Percentiles rank a stretch among this genome's conserved stretches.
phyloP scores from a whole-genome alignment of 78 protist species.

The Guillardia theta region DNA sequence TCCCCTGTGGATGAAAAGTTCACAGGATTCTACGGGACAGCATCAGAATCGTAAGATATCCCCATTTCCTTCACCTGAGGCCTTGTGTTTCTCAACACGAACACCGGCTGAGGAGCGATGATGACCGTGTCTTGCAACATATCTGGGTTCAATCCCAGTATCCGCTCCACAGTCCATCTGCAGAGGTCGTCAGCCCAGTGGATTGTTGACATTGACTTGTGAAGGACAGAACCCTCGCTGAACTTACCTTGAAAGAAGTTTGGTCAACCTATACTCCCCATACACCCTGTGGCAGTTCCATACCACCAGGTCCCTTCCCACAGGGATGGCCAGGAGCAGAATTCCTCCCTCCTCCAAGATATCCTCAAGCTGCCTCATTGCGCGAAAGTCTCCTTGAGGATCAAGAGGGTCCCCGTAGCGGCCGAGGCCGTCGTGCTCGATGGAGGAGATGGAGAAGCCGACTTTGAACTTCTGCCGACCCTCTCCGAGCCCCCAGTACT shows the following conservation, averaged over 20 bases:
- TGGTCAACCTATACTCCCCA: neutral
- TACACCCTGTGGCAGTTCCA: constrained; percentile 45
- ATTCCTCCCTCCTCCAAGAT: neutral
- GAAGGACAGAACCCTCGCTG: too few species aligned
- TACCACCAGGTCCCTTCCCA: constrained; percentile 41
- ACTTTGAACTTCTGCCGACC: neutral
- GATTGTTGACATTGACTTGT: too few species aligned
- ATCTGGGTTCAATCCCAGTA: neutral
- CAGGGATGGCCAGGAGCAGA: constrained; percentile 30
- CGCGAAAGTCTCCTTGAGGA: constrained; percentile 40
- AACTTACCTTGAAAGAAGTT: too few species aligned
- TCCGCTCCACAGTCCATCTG: neutral
- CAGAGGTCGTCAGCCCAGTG: too few species aligned
- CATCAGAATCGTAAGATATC: too few species aligned
- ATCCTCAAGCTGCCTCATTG: neutral
- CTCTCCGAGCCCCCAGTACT: neutral
- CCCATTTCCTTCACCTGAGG: too few species aligned
- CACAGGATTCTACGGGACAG: too few species aligned
- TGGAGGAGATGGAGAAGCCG: constrained; percentile 32
- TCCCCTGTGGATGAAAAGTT: too few species aligned
- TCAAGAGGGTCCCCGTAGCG: constrained; percentile 59
- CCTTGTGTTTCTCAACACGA: neutral
- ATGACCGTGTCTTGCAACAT: neutral
- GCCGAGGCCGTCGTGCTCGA: constrained; percentile 65
- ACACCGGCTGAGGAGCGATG: neutral